Conservation (phyloP, 2,329 filamentous ascomycete species). For the Penicillium capsulatum region DNA sequence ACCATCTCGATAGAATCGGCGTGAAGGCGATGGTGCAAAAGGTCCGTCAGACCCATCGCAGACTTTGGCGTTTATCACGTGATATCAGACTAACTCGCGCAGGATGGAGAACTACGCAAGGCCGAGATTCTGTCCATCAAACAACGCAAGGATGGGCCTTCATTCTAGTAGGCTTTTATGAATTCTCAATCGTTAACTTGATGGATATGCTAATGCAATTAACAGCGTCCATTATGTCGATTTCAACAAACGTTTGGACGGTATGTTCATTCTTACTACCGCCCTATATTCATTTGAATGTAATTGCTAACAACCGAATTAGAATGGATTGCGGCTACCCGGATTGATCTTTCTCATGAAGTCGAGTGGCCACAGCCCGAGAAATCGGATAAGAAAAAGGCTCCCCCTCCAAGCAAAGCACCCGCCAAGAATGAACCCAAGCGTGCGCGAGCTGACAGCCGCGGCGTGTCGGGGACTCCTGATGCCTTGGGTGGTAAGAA, state of each 20-base stretch:
- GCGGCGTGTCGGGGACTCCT: constrained; percentile 56
- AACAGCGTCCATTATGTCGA: constrained; percentile 84
- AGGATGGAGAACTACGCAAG: constrained; percentile 79
- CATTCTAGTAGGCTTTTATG: constrained; percentile 63
- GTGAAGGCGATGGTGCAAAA: constrained; percentile 66
- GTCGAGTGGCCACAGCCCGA: constrained; percentile 96
- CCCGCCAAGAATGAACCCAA: constrained; percentile 57
- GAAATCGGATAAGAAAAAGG: constrained; percentile 82
- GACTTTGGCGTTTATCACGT: constrained; percentile 30
- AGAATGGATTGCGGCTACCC: constrained; percentile 81
- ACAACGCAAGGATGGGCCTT: constrained; percentile 79
- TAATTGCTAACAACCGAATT: constrained; percentile 35
- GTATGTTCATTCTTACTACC: constrained; percentile 27
- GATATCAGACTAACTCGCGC: constrained; percentile 22
- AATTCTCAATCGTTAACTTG: neutral
- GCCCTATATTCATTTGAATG: constrained; percentile 31
- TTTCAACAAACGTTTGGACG: constrained; percentile 82
- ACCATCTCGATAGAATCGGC: constrained; percentile 52
- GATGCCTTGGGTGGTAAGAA: constrained; percentile 50
- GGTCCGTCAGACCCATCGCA: constrained; percentile 46
- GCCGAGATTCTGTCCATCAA: constrained; percentile 96
- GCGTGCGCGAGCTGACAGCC: constrained; percentile 43
- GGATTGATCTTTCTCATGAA: constrained; percentile 82
- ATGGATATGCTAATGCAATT: constrained; percentile 16
- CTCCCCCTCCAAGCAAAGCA: constrained; percentile 51